Conservation (phyloP, 2,329 filamentous ascomycete genomes). For the Madurella fahalii region DNA sequence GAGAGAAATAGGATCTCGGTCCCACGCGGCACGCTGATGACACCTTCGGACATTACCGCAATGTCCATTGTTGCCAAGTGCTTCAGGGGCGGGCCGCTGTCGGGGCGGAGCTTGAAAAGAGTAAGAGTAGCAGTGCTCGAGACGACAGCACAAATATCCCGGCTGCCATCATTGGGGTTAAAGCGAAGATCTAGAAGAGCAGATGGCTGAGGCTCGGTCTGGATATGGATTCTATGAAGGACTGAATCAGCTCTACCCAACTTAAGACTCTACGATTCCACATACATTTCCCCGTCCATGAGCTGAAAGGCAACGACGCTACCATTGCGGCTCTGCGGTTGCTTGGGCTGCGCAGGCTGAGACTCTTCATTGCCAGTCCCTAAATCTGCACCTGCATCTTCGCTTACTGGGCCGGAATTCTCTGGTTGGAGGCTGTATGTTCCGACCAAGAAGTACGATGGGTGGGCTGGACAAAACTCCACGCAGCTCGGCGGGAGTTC, state of each 20-base stretch:
- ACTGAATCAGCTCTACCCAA: constrained; percentile 7
- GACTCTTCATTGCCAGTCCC: constrained; percentile 25
- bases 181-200: constrained; percentile 87
- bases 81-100: constrained; percentile 32
- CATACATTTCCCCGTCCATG: constrained; percentile 53
- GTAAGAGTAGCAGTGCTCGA: constrained; percentile 71
- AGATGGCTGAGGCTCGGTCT: constrained; percentile 60
- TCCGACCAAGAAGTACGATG: constrained; percentile 70
- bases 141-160: constrained; percentile 64
- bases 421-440: constrained; percentile 71
- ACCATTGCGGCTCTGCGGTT: constrained; percentile 64
- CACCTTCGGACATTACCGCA: constrained; percentile 46
- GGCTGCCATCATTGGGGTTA: constrained; percentile 45
- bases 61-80: constrained; percentile 44
- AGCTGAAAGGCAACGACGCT: constrained; percentile 66
- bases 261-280: constrained; percentile 4
- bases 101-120: constrained; percentile 55
- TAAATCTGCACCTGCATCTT: constrained; percentile 22
- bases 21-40: constrained; percentile 1
- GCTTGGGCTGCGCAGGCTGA: constrained; percentile 25
- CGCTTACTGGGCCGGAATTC: constrained; percentile 8
- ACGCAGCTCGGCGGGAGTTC: constrained; percentile 73
- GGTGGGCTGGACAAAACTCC: constrained; percentile 63
- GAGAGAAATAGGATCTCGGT: constrained; percentile 61
- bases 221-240: constrained; percentile 47